Conservation (phyloP, 129 eudicot species). For the Tanacetum coccineum region DNA sequence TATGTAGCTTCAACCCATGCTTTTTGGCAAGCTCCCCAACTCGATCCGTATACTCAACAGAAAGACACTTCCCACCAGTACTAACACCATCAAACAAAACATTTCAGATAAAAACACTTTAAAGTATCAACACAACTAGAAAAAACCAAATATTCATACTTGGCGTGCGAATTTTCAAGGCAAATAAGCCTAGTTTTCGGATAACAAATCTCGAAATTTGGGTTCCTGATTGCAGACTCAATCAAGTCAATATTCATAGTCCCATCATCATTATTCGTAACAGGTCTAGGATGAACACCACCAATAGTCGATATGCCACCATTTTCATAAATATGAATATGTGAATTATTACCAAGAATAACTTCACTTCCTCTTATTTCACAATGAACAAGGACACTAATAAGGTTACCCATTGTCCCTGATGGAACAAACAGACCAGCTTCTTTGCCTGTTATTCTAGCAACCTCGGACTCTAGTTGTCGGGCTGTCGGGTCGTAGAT, state of each 20-base stretch:
- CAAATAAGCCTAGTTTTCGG: constrained; percentile 89
- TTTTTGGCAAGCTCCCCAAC: constrained; percentile 89
- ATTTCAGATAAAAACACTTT: constrained; percentile 13
- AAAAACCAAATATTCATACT: constrained; percentile 46
- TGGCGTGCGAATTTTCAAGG: constrained; percentile 90
- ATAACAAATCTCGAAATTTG: constrained; percentile 59
- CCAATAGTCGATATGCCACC: constrained; percentile 99
- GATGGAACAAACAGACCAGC: constrained; percentile 93
- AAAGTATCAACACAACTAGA: neutral
- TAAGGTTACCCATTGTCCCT: constrained; percentile 98
- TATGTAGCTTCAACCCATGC: constrained; percentile 90
- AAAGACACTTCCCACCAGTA: constrained; percentile 84
- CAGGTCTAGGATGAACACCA: constrained; percentile 93
- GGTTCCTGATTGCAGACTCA: constrained; percentile 77
- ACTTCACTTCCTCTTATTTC: constrained; percentile 93
- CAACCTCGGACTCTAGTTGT: constrained; percentile 70
- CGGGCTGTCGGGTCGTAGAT: constrained; percentile 77
- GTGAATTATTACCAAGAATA: constrained; percentile 77
- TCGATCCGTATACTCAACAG: constrained; percentile 75
- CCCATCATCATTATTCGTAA: constrained; percentile 76
- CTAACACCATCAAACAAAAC: constrained; percentile 34
- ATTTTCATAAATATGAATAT: constrained; percentile 87
- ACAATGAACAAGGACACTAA: constrained; percentile 84
- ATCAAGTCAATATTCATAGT: constrained; percentile 72
- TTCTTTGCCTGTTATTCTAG: constrained; percentile 76